These are phyloP conservation scores for Populus davidiana DNA, from an alignment of 345 rosid genomes.

Conservation along the genomic window DNA sequence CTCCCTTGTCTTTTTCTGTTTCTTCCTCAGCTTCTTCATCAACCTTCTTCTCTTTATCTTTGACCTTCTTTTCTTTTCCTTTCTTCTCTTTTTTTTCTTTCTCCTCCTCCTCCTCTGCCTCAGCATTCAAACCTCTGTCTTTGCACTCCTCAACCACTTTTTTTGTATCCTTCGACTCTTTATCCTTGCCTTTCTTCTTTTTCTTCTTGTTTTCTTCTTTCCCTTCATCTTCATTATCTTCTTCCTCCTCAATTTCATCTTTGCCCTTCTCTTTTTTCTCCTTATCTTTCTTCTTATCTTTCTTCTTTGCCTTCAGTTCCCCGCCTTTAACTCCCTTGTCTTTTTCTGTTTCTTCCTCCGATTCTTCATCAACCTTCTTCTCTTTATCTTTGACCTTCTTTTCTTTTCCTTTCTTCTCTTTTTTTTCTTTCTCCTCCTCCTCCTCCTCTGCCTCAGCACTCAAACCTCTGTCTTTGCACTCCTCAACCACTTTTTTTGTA, in stretches of 20 bases:
- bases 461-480: neutral
- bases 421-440: slow-evolving; percentile 8
- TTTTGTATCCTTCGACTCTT: too few relatives aligned
- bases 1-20: too few relatives aligned
- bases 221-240: neutral
- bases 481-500: neutral
- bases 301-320: neutral
- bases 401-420: neutral
- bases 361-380: neutral
- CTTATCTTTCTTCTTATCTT: neutral
- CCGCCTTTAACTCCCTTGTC: neutral
- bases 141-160: too few relatives aligned
- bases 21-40: too few relatives aligned
- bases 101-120: too few relatives aligned
- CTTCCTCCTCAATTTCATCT: neutral
- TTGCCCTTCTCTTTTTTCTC: slow-evolving; percentile 1
- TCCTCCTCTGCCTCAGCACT: neutral
- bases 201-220: slow-evolving; percentile 2
- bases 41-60: too few relatives aligned
- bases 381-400: slow-evolving; percentile 5
- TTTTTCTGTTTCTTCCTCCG: slow-evolving; percentile 1
- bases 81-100: too few relatives aligned
- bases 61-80: too few relatives aligned
- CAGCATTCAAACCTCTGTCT: too few relatives aligned
- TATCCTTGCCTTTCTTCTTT: neutral